Base-by-base conservation (phyloP, 1,284 basidiomycete genomes). In the Heterobasidion annosum region DNA sequence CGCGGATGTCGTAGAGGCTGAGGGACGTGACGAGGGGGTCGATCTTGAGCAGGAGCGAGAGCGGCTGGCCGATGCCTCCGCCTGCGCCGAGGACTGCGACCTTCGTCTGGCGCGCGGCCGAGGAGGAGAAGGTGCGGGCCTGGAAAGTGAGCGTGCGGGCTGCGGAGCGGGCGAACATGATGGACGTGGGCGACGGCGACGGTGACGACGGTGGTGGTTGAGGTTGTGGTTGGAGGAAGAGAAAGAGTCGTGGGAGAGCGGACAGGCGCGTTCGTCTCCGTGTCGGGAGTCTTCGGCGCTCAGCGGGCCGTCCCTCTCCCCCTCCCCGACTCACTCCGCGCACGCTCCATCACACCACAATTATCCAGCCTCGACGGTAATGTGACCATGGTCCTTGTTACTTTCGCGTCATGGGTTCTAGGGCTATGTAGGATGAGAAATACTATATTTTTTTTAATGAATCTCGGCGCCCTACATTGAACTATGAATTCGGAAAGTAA, bases 1-100 rank as follows among this genome's bases (percentile, higher is more conserved):
- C 90, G 63, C 89, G 87, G 69, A 96, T 93, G 78, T 96, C 93
- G 74, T 93, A 96, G 59, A 95, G 76, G 70, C 79, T 84, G 64
- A 91, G 70, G 60, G 78, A 77, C 35, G 88, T 81, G 63, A 94
- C 91, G 61, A 90, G 73, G 42, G 87, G 88, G 76, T 96, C 87
- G 60, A 73, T 81, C 78, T 96, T 95, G 68, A 95, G 82, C 62
- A 96, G 78, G 61, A 96, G 76, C 55, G 92, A 93, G 63, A 95
- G 77, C 65, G 91, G 91, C 70, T 95, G 92, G 67, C 92, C 92
- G 67, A 95, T 95, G 71, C 93, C 93, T 78, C 91, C 91, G 64
- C 88, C 90, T 59, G 93, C 93, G 65, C 93, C 93, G 68, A 95
- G 88, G 52, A 96, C 91, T 50, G 89, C 87, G 66, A 94, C 92